phyloP scores from a whole-genome alignment of 225 moss, liverwort and hornwort species.

The Marchantia polymorpha region DNA sequence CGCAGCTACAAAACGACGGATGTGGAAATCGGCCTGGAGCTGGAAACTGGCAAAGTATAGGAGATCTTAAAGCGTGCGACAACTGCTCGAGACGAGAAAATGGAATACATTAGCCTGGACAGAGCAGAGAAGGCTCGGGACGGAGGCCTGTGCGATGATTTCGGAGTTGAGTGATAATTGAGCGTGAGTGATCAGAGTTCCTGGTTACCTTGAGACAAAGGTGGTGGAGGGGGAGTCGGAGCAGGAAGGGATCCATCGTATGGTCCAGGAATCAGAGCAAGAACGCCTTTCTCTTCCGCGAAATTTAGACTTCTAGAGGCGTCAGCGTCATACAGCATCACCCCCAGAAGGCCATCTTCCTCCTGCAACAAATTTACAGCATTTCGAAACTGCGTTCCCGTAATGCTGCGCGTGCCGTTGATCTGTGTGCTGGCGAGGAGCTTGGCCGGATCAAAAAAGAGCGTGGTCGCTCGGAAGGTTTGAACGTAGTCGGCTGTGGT shows the following conservation, averaged over 20 bases:
- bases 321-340: slow-evolving; percentile 39
- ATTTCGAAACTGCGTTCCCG: slow-evolving; percentile 16
- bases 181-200: not conserved
- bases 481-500: slow-evolving; percentile 18
- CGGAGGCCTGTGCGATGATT: not conserved
- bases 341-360: slow-evolving; percentile 24
- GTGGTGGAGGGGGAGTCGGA: slow-evolving; percentile 13
- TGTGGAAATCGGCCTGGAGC: not conserved
- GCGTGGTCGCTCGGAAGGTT: not conserved
- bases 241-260: not conserved
- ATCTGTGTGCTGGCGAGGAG: slow-evolving; percentile 33
- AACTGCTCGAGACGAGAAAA: not conserved
- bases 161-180: not conserved
- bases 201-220: not conserved
- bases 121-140: not conserved
- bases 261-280: slow-evolving; percentile 12
- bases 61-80: not conserved
- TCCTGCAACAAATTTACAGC: slow-evolving; percentile 12
- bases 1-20: not conserved
- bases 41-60: not conserved
- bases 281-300: slow-evolving; percentile 23
- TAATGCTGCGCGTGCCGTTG: slow-evolving; percentile 13
- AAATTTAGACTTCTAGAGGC: slow-evolving; percentile 15
- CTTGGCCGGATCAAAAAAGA: slow-evolving; percentile 24
- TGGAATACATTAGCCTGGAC: not conserved